phyloP scores from a whole-genome alignment of 2,329 filamentous ascomycete genomes.

The Coniochaeta sp. region DNA sequence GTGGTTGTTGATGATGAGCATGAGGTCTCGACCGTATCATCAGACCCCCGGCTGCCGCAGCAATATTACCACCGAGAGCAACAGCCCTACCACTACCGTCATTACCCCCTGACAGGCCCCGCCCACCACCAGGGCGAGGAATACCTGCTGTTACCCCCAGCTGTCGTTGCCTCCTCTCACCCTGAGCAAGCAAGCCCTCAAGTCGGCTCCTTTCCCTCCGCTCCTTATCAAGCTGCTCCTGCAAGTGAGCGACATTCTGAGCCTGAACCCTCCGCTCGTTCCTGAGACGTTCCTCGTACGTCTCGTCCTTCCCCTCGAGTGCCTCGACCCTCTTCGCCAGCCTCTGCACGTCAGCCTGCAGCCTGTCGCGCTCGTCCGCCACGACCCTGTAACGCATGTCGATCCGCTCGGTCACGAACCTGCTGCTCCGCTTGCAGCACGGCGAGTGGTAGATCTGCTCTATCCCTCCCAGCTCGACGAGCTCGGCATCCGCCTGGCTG shows the following conservation, averaged over 20 bases:
- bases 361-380: constrained; percentile 13
- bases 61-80: too few species aligned
- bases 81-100: too few species aligned
- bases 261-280: constrained; percentile 27
- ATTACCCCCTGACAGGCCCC: constrained; percentile 5
- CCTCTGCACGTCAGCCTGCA: constrained; percentile 25
- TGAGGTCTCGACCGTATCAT: constrained; percentile 10
- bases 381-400: constrained; percentile 25
- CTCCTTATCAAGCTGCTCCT: constrained; percentile 27
- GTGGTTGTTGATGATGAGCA: too few species aligned
- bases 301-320: constrained; percentile 31
- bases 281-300: constrained; percentile 29
- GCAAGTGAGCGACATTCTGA: constrained; percentile 23
- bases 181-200: constrained; percentile 10
- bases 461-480: constrained; percentile 37
- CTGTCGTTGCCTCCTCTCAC: constrained; percentile 21
- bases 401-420: constrained; percentile 23
- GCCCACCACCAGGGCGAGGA: constrained; percentile 11
- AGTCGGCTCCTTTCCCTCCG: constrained; percentile 20
- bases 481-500: constrained; percentile 29
- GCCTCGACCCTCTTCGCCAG: constrained; percentile 25
- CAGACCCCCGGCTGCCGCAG: constrained; percentile 11
- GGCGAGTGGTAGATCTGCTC: constrained; percentile 39
- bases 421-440: constrained; percentile 33
- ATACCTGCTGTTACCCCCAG: constrained; percentile 12